Evolutionary conservation across 495 filamentous ascomycete genomes (phyloP).

Genomic region (Aspergillus steynii): DNA sequence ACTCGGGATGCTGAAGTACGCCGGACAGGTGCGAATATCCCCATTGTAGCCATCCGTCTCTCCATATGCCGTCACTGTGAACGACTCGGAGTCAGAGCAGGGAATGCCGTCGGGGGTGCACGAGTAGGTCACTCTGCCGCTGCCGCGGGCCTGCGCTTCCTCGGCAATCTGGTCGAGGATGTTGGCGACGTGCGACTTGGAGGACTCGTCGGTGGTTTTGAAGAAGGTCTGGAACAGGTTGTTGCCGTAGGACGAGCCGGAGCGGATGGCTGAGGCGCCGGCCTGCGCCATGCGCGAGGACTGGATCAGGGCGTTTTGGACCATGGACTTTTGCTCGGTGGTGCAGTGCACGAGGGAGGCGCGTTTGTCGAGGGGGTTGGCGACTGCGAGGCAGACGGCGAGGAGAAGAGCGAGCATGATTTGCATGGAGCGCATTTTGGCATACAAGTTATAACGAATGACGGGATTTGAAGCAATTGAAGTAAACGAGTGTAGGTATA

Average conservation of each 20-base stretch:
- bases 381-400: background rate
- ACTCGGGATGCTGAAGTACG: constrained; percentile 6
- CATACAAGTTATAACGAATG: too few species aligned
- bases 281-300: background rate
- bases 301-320: background rate
- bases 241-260: background rate
- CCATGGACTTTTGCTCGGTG: background rate
- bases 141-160: constrained; percentile 1
- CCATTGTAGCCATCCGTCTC: constrained; percentile 7
- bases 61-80: constrained; percentile 7
- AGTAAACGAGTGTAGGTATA: background rate
- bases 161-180: constrained; percentile 10
- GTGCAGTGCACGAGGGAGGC: background rate
- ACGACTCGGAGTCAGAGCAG: background rate
- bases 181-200: constrained; percentile 4
- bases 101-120: constrained; percentile 5
- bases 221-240: constrained; percentile 11
- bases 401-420: background rate
- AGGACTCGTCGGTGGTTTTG: constrained; percentile 7
- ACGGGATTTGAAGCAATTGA: too few species aligned
- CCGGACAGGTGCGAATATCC: constrained; percentile 6
- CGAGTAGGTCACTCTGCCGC: constrained; percentile 9
- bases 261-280: background rate
- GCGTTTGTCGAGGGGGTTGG: background rate
- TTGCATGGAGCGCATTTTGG: background rate